phyloP scores from a whole-genome alignment of 2,329 filamentous ascomycete genomes.

The Ceratocystis alfenasii region DNA sequence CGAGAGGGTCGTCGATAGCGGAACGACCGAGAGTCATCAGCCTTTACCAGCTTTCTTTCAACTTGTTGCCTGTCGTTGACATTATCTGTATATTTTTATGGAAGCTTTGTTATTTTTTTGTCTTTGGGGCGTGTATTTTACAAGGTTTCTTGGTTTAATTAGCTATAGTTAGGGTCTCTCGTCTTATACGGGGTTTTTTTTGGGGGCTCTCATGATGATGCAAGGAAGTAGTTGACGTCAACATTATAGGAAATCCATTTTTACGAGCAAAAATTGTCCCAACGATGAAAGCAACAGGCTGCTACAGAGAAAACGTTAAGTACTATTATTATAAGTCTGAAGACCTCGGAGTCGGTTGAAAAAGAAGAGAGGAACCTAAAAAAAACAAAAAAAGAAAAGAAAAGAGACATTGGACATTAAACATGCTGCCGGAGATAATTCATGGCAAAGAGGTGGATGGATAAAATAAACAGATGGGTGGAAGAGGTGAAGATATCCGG shows the following conservation, averaged over 20 bases:
- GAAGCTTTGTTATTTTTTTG: no score
- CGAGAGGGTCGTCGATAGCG: not conserved
- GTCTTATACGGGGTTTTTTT: no score
- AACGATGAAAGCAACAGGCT: not conserved
- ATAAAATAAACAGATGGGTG: not conserved
- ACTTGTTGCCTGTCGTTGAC: not conserved
- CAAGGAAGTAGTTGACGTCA: no score
- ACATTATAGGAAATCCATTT: no score
- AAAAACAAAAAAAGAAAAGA: not conserved
- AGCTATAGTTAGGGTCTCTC: no score
- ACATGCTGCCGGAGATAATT: not conserved
- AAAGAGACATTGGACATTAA: slow-evolving; percentile 1
- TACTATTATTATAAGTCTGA: not conserved
- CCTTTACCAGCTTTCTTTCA: not conserved
- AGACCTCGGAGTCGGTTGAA: not conserved
- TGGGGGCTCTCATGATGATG: no score
- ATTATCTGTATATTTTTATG: no score
- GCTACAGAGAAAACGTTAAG: not conserved
- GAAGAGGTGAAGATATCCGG: not conserved
- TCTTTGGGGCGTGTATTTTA: no score
- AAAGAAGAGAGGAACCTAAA: not conserved
- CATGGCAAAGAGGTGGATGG: not conserved
- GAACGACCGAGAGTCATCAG: not conserved
- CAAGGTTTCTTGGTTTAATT: no score
- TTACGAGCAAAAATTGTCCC: no score